Evolutionary conservation across 2,329 filamentous ascomycete species (phyloP), one percentile per base, ranked within the genome.

Genomic region (Trichoderma koningii): DNA sequence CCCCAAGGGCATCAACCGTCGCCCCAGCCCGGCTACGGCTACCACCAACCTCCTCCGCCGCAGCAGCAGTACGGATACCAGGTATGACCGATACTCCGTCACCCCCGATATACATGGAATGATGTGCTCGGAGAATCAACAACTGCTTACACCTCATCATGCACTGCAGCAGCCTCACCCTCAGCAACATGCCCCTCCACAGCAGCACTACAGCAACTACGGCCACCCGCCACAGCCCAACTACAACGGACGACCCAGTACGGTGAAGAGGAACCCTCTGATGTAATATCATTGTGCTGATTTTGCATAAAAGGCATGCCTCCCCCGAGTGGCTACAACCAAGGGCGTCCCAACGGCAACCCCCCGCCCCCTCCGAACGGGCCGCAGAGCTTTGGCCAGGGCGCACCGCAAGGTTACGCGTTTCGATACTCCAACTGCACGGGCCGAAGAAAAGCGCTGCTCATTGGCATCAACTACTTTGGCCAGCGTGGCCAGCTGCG

Each of bases 401-500:
- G 92, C 65, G 93, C 93, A 15, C 93, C 93, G 19, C 83, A 87
- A 68, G 84, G 84, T 71, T 97, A 97, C 77, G 87, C 83, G 51
- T 98, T 93, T 78, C 91, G 94, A 77, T 97, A 97, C 78, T 97
- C 93, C 53, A 89, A 89, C 70, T 98, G 93, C 76, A 96, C 90
- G 5, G 94, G 93, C 52, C 87, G 88, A 71, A 84, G 93, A 74
- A 97, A 97, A 80, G 94, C 93, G 5, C 81, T 97, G 34, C 79
- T 98, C 67, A 94, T 97, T 70, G 94, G 94, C 63, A 97, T 97
- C 82, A 97, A 97, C 79, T 97, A 98, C 79, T 97, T 97, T 75
- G 89, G 90, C 59, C 93, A 97, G 79, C 87, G 91, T 65, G 93
- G 93, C 30, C 91, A 97, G 81, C 83, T 97, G 55, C 85, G 93